Base-by-base conservation (phyloP, 805 yeast species). In the Gaillardinia entomophila region DNA sequence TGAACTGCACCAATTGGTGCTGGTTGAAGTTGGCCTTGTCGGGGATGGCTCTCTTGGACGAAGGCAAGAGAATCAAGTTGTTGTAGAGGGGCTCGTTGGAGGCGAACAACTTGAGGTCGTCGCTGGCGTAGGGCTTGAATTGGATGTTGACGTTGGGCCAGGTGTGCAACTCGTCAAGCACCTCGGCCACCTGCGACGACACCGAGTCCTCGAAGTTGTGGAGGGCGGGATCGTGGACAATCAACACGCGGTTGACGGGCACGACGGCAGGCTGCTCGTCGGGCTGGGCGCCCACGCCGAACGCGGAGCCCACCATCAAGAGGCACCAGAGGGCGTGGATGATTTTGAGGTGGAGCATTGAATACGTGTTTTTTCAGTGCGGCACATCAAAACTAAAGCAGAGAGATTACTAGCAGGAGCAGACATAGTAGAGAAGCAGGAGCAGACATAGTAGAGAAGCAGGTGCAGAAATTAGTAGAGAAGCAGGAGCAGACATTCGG, bases 1-100 rank as follows among this genome's bases (percentile, higher is more conserved):
- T 65, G 48, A 79, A 86, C 25, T 75, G 65, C 27, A 86, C 53
- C 38, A 92, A 57, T 6, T 61, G 55, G 36, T 49, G 52, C 35
- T 55, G 63, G 38, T 51, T 49, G 38, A 63, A 48, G 30, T 43
- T 42, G 11, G 31, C 30, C 33, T 63, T 65, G 30, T 57, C 53
- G 5, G 39, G 45, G 27, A 61, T 48, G 4, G 55, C 35, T 46
- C 57, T 62, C 41, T 60, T 60, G 24, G 57, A 30, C 10, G 60
- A 41, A 4, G 71, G 71, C 37, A 66, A 50, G 26, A 60, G 51
- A 13, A 66, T 43, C 40, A 59, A 42, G 40, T 60, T 53, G 28
- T 57, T 51, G 35, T 40, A 62, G 22, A 39, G 40, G 6, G 50
- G 42, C 16, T 43, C 48, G 4, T 46, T 60, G 16, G 49, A 51